phyloP scores from a whole-genome alignment of 371 early-diverging fungal species.

The Lichtheimia hyalospora region DNA sequence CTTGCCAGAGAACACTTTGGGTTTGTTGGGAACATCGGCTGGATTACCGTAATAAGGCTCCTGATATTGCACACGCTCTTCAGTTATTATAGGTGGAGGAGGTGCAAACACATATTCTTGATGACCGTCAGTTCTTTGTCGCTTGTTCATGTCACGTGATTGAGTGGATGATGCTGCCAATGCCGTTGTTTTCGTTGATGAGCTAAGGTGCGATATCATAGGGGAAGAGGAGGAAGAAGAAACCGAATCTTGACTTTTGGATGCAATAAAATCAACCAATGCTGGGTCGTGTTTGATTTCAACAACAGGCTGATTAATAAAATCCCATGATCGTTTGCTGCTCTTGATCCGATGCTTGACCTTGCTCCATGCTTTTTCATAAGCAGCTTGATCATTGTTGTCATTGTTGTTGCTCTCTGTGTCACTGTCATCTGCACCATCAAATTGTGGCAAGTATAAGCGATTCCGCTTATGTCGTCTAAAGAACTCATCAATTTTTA shows the following conservation, averaged over 20 bases:
- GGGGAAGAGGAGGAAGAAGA: no score
- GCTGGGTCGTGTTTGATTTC: not conserved
- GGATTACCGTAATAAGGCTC: constrained; percentile 68
- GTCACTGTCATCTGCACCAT: constrained; percentile 49
- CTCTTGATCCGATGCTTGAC: not conserved
- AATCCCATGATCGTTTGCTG: not conserved
- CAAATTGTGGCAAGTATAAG: constrained; percentile 41
- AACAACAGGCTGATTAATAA: not conserved
- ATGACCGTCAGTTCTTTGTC: not conserved
- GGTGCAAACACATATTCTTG: constrained; percentile 19
- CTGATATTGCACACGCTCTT: constrained; percentile 37
- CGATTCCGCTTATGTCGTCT: constrained; percentile 5
- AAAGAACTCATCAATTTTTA: not conserved
- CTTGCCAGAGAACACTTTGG: constrained; percentile 55
- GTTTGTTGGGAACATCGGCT: constrained; percentile 49
- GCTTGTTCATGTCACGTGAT: not conserved
- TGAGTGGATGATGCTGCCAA: no score
- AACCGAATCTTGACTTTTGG: not conserved
- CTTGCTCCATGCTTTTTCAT: not conserved
- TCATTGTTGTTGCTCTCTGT: constrained; percentile 1
- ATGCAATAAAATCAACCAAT: not conserved
- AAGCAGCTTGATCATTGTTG: not conserved
- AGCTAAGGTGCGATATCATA: no score
- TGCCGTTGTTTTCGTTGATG: no score
- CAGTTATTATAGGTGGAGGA: constrained; percentile 12